phyloP scores from a whole-genome alignment of 2,329 filamentous ascomycete species.

The Zasmidium citrigriseum region DNA sequence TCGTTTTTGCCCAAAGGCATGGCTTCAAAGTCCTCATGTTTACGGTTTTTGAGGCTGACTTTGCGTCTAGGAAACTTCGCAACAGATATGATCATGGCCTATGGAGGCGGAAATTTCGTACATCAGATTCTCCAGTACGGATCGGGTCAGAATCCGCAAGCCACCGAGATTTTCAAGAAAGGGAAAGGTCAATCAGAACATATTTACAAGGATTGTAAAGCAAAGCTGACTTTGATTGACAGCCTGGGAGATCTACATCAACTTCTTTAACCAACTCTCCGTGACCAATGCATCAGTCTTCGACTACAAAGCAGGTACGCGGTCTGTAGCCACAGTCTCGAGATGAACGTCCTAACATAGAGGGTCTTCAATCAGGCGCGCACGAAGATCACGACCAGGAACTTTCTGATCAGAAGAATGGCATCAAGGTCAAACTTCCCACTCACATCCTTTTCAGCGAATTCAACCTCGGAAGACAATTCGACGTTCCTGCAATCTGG shows the following conservation, averaged over 20 bases:
- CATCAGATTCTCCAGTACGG: constrained; percentile 3
- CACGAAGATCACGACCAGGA: constrained; percentile 7
- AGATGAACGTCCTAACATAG: too few relatives aligned
- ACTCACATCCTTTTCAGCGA: constrained; percentile 12
- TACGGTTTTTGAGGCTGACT: background rate
- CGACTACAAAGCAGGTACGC: constrained; percentile 8
- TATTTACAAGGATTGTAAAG: background rate
- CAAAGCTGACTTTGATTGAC: background rate
- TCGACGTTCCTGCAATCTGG: constrained; percentile 12
- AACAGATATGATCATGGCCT: constrained; percentile 16
- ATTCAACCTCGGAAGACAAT: constrained; percentile 8
- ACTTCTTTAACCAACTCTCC: constrained; percentile 16
- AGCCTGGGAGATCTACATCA: constrained; percentile 12
- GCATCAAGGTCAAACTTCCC: constrained; percentile 13
- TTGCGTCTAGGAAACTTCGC: constrained; percentile 2
- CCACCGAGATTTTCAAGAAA: constrained; percentile 7
- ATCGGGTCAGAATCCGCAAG: constrained; percentile 6
- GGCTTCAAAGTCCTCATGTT: background rate
- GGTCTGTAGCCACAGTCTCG: background rate
- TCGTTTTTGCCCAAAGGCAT: constrained; percentile 5
- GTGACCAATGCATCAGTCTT: constrained; percentile 15
- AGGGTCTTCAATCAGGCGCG: too few relatives aligned
- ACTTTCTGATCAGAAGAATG: constrained; percentile 9
- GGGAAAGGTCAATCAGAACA: constrained; percentile 8
- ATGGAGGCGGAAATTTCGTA: constrained; percentile 11